These are phyloP conservation scores for Beauveria varroae DNA, from an alignment of 2,329 filamentous ascomycete species.

Conservation along the genomic window DNA sequence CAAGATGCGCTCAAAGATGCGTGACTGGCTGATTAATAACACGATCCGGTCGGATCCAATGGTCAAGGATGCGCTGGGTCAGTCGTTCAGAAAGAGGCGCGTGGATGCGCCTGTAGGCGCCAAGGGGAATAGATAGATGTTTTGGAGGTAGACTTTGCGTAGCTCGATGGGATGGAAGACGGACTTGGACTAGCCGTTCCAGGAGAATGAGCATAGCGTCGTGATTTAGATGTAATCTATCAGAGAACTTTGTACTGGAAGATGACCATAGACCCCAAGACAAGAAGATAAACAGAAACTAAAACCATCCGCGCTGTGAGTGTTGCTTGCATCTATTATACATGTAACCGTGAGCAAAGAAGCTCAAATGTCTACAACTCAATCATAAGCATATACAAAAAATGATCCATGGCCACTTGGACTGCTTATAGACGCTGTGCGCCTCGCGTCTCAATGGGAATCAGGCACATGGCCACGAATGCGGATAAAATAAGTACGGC, in stretches of 20 bases:
- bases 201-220: not conserved
- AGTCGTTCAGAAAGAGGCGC: constrained; percentile 55
- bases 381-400: not conserved
- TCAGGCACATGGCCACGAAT: constrained; percentile 51
- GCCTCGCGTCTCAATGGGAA: constrained; percentile 57
- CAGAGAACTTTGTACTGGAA: not conserved
- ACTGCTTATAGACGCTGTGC: constrained; percentile 43
- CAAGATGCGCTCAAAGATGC: constrained; percentile 59
- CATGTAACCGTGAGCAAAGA: not conserved
- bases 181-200: not conserved
- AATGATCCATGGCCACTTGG: not conserved
- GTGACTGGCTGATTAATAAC: constrained; percentile 83
- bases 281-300: not conserved
- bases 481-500: constrained; percentile 49
- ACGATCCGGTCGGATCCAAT: constrained; percentile 72
- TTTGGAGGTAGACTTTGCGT: not conserved
- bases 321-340: not conserved
- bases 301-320: not conserved
- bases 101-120: constrained; percentile 56
- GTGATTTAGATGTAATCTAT: not conserved
- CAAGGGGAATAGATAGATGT: constrained; percentile 36
- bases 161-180: not conserved
- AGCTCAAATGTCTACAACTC: not conserved
- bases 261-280: not conserved
- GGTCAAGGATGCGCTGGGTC: constrained; percentile 71